phyloP scores from a whole-genome alignment of 108 stramenopile genomes.

The Schizochytrium sp. region DNA sequence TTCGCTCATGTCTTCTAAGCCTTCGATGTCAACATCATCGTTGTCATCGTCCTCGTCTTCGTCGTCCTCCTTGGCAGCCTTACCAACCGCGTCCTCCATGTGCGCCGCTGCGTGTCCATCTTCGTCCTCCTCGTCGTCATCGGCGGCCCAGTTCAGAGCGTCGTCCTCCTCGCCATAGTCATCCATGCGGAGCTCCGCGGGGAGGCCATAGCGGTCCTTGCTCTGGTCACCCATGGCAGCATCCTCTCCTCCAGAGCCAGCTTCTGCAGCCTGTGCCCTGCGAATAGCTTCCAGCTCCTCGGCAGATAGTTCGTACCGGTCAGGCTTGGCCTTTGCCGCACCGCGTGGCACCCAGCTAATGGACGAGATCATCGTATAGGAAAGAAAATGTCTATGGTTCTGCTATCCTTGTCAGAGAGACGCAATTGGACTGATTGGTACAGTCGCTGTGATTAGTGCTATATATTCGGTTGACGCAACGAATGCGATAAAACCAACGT shows the following conservation, averaged over 20 bases:
- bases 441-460: too few species aligned
- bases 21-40: conserved; percentile 67
- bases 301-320: conserved; percentile 35
- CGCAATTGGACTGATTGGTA: too few species aligned
- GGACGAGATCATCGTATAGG: conserved; percentile 54
- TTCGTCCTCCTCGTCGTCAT: conserved; percentile 75
- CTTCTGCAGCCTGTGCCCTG: conserved; percentile 23
- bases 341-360: conserved; percentile 50
- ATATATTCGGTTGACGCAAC: too few species aligned
- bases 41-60: conserved; percentile 60
- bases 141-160: conserved; percentile 41
- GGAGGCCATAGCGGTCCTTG: conserved; percentile 76
- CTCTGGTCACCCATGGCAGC: background rate
- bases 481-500: too few species aligned
- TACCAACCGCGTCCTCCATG: conserved; percentile 60
- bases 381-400: background rate
- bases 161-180: conserved; percentile 79
- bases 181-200: conserved; percentile 79
- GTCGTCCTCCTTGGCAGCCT: background rate
- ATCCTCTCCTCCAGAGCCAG: background rate
- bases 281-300: background rate
- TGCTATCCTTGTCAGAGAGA: too few species aligned
- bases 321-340: conserved; percentile 27
- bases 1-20: conserved; percentile 64
- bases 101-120: conserved; percentile 62